Percentiles rank a stretch among this genome's conserved stretches.
phyloP scores from a whole-genome alignment of 257 asterid species.

The Eucommia ulmoides region DNA sequence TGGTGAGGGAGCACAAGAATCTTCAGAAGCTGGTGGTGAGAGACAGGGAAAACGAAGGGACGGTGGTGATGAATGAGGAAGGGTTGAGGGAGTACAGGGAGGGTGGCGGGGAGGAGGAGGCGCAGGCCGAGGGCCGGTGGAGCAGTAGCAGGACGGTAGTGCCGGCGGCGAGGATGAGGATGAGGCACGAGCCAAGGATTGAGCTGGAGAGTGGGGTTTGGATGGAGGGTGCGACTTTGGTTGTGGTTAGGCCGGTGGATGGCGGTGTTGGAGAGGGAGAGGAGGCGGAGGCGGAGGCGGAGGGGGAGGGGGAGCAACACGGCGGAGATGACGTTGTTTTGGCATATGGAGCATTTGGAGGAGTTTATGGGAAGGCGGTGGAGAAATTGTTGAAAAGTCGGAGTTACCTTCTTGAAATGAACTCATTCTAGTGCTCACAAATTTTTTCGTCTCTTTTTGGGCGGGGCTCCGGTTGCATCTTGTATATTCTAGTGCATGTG shows the following conservation, averaged over 20 bases:
- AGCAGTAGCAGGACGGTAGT: conserved; percentile 40
- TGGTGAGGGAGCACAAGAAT: conserved; percentile 30
- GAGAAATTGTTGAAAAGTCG: conserved; percentile 37
- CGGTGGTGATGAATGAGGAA: conserved; percentile 32
- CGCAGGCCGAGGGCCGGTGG: conserved; percentile 27
- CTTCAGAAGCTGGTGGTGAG: conserved; percentile 26
- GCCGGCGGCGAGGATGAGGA: conserved; percentile 54
- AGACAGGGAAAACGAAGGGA: conserved; percentile 45
- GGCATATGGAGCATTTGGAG: conserved; percentile 35
- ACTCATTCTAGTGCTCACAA: conserved; percentile 31
- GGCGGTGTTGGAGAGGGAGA: conserved; percentile 15
- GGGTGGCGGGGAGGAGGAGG: conserved; percentile 3
- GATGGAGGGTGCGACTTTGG: conserved; percentile 50
- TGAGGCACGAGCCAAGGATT: conserved; percentile 39
- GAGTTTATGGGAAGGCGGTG: conserved; percentile 29
- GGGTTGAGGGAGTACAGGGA: conserved; percentile 38
- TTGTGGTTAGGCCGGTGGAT: conserved; percentile 35
- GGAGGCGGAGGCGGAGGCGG: conserved; percentile 15
- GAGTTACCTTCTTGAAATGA: conserved; percentile 59
- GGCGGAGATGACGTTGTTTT: conserved; percentile 14
- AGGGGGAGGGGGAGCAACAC: conserved; percentile 24
- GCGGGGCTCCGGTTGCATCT: too few relatives aligned
- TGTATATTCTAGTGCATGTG: too few relatives aligned
- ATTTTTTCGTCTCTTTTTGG: too few relatives aligned
- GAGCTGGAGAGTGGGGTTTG: conserved; percentile 33